Evolutionary conservation across 2,329 filamentous ascomycete genomes (phyloP).

Genomic region (Diplodia intermedia): DNA sequence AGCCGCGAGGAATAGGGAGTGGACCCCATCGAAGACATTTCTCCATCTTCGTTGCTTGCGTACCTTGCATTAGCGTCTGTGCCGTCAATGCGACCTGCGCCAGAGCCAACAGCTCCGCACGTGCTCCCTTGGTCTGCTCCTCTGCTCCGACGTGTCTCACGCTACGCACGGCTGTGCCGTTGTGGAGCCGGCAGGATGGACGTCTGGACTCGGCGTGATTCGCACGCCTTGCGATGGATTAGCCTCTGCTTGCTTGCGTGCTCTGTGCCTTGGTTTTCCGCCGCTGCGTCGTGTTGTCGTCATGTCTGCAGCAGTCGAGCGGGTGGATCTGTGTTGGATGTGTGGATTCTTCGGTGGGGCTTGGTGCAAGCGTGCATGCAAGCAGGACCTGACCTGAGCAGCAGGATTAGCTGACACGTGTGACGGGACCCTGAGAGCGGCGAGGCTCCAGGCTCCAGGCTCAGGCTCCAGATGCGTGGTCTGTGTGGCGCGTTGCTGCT

Average conservation of each 20-base stretch:
- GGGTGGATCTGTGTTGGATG: slow-evolving; percentile 21
- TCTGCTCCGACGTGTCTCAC: slow-evolving; percentile 13
- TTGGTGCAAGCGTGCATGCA: slow-evolving; percentile 12
- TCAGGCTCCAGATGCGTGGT: slow-evolving; percentile 29
- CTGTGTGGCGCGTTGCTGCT: neutral
- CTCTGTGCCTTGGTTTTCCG: slow-evolving; percentile 12
- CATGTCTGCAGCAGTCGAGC: neutral
- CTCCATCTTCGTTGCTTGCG: slow-evolving; percentile 21
- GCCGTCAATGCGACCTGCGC: slow-evolving; percentile 20
- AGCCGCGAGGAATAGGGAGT: neutral
- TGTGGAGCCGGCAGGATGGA: slow-evolving; percentile 2
- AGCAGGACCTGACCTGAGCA: slow-evolving; percentile 19
- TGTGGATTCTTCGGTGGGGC: slow-evolving; percentile 12
- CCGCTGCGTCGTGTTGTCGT: neutral
- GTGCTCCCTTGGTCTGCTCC: slow-evolving; percentile 4
- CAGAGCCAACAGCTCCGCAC: slow-evolving; percentile 16
- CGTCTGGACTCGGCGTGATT: slow-evolving; percentile 8
- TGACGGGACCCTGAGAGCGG: slow-evolving; percentile 27
- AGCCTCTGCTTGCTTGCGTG: neutral
- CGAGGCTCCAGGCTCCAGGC: slow-evolving; percentile 26
- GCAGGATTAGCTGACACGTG: slow-evolving; percentile 17
- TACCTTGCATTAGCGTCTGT: slow-evolving; percentile 31
- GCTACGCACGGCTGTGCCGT: neutral
- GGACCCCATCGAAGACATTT: slow-evolving; percentile 13
- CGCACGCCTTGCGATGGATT: neutral